Conservation (phyloP, 257 asterid genomes). For the Avicennia marina region DNA sequence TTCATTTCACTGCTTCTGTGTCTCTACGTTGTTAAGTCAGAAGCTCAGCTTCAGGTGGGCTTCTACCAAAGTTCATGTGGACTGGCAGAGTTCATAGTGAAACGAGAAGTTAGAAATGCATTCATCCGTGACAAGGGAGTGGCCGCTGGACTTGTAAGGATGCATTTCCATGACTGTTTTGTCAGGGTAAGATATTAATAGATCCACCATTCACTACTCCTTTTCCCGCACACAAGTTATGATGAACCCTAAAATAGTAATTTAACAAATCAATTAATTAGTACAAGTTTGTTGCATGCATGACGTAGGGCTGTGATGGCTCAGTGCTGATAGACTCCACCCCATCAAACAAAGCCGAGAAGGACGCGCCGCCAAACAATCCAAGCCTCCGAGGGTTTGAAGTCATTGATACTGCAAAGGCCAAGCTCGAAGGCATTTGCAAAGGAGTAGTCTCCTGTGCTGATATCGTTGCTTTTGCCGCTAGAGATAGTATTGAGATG, state of each 20-base stretch:
- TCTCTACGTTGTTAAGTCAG: conserved; percentile 17
- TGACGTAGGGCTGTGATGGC: conserved; percentile 77
- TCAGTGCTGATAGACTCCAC: conserved; percentile 69
- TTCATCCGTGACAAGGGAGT: conserved; percentile 43
- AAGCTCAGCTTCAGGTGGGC: conserved; percentile 56
- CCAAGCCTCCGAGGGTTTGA: conserved; percentile 77
- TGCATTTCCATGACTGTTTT: conserved; percentile 90
- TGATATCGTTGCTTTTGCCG: conserved; percentile 78
- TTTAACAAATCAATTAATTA: background rate
- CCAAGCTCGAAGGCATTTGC: conserved; percentile 49
- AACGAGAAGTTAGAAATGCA: conserved; percentile 48
- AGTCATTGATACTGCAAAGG: conserved; percentile 60
- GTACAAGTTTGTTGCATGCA: background rate
- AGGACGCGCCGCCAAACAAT: conserved; percentile 63
- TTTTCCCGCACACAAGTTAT: no score
- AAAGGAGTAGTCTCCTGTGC: conserved; percentile 68
- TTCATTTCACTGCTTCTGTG: conserved; percentile 13
- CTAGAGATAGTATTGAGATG: conserved; percentile 68
- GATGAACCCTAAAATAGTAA: no score
- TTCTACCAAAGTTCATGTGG: conserved; percentile 47
- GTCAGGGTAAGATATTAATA: conserved; percentile 54
- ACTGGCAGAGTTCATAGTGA: conserved; percentile 49
- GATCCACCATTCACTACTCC: no score
- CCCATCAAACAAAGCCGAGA: conserved; percentile 57
- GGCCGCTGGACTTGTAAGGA: conserved; percentile 74